These are phyloP conservation scores for Zymoseptoria pseudotritici DNA, from an alignment of 2,329 filamentous ascomycete species.

Conservation along the genomic window DNA sequence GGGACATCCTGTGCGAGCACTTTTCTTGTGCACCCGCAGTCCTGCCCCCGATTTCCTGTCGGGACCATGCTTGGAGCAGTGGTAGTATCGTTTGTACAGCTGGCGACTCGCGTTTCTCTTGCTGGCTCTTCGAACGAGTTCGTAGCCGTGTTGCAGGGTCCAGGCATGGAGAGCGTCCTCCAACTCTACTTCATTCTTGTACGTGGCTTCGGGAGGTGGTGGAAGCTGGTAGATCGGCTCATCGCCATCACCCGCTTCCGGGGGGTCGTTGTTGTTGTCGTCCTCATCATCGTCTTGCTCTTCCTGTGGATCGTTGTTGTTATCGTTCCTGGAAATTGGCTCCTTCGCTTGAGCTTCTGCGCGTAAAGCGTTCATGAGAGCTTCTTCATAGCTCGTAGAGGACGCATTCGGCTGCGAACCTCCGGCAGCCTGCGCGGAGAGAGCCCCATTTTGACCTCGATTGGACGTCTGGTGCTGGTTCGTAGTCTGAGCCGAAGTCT, in stretches of 20 bases:
- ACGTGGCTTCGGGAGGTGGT: conserved; percentile 26
- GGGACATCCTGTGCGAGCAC: conserved; percentile 25
- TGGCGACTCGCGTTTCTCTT: conserved; percentile 28
- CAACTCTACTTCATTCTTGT: conserved; percentile 21
- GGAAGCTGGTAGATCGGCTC: conserved; percentile 27
- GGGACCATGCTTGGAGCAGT: conserved; percentile 29
- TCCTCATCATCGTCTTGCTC: conserved; percentile 21
- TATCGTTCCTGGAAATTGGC: neutral
- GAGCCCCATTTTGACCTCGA: neutral
- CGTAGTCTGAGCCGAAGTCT: neutral
- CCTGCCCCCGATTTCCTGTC: conserved; percentile 3
- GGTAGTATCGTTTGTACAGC: conserved; percentile 30
- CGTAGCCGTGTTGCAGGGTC: conserved; percentile 29
- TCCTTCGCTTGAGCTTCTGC: conserved; percentile 8
- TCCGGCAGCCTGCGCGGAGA: neutral
- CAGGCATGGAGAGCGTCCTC: conserved; percentile 28
- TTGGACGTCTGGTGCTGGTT: neutral
- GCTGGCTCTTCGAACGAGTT: conserved; percentile 27
- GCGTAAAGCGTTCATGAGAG: conserved; percentile 21
- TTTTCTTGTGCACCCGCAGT: conserved; percentile 23
- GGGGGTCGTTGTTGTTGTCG: conserved; percentile 15
- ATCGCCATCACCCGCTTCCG: conserved; percentile 10
- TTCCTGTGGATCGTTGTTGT: conserved; percentile 7
- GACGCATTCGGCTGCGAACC: neutral
- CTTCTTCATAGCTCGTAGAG: conserved; percentile 15